A percentile compares a stretch with the other conserved stretches of the same genome.
Conservation (phyloP, 2,329 filamentous ascomycete species). For the Zymoseptoria pseudotritici region DNA sequence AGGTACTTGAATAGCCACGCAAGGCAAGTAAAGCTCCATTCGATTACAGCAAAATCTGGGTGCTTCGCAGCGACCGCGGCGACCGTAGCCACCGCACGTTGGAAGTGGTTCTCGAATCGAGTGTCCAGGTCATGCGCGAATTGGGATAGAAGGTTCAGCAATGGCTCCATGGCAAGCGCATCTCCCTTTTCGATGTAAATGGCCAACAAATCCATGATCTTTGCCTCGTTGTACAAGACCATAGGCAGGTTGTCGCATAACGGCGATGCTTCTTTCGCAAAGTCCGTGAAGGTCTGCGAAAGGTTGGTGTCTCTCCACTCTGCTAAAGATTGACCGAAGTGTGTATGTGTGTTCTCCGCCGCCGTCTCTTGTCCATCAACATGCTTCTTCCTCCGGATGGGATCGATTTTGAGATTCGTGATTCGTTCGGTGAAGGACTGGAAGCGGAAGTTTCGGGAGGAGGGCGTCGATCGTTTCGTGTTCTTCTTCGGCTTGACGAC, state of each 20-base stretch:
- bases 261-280: conserved; percentile 65
- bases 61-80: conserved; percentile 70
- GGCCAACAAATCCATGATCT: conserved; percentile 71
- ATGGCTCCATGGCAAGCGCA: conserved; percentile 71
- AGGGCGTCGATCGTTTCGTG: conserved; percentile 55
- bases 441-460: conserved; percentile 80
- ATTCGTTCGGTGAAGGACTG: conserved; percentile 88
- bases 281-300: conserved; percentile 69
- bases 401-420: conserved; percentile 86
- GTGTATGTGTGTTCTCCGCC: conserved; percentile 74
- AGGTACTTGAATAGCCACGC: conserved; percentile 98
- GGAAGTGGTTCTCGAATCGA: conserved; percentile 83
- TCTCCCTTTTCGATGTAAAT: conserved; percentile 72
- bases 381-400: conserved; percentile 72
- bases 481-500: conserved; percentile 55
- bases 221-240: conserved; percentile 81
- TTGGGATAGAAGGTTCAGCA: conserved; percentile 80
- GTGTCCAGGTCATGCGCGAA: conserved; percentile 90
- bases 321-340: conserved; percentile 73
- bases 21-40: conserved; percentile 92
- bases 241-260: conserved; percentile 86
- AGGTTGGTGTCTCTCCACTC: conserved; percentile 92
- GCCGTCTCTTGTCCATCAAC: conserved; percentile 60
- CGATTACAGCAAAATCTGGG: conserved; percentile 71
- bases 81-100: conserved; percentile 65